A percentile compares a stretch with the other conserved stretches of the same genome.
phyloP scores from a whole-genome alignment of 1,284 basidiomycete species.

The Leccinum insolens region DNA sequence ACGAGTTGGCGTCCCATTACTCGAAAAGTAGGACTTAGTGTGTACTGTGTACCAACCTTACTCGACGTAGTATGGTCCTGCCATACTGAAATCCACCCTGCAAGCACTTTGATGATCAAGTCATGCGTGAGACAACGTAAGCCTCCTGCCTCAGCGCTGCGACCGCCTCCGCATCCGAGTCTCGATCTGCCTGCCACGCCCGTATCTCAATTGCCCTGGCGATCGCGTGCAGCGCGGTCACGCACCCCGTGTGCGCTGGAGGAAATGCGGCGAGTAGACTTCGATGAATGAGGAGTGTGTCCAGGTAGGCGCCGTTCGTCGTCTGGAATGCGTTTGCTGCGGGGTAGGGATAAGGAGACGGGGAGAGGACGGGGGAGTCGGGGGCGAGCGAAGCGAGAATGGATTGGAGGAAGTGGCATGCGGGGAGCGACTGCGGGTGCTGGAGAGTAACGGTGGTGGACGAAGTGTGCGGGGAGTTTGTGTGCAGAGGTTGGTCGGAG shows the following conservation, averaged over 20 bases:
- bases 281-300: constrained; percentile 74
- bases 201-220: constrained; percentile 61
- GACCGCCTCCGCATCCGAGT: constrained; percentile 67
- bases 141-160: constrained; percentile 67
- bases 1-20: background rate
- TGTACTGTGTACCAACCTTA: background rate
- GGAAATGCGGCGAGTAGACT: constrained; percentile 64
- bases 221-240: constrained; percentile 61
- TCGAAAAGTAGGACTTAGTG: background rate
- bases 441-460: constrained; percentile 5
- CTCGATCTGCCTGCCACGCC: constrained; percentile 66
- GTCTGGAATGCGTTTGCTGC: constrained; percentile 59
- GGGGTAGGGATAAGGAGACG: constrained; percentile 60
- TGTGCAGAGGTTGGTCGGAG: constrained; percentile 36
- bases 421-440: constrained; percentile 18
- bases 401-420: constrained; percentile 63
- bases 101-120: constrained; percentile 14
- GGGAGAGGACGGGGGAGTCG: constrained; percentile 36
- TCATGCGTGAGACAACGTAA: constrained; percentile 29
- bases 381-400: constrained; percentile 47
- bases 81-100: constrained; percentile 14
- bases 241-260: constrained; percentile 60
- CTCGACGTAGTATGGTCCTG: background rate
- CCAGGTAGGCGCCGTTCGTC: constrained; percentile 72
- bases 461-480: constrained; percentile 26